These are phyloP conservation scores for Fraxinus pennsylvanica DNA, from an alignment of 257 asterid genomes.

Conservation along the genomic window DNA sequence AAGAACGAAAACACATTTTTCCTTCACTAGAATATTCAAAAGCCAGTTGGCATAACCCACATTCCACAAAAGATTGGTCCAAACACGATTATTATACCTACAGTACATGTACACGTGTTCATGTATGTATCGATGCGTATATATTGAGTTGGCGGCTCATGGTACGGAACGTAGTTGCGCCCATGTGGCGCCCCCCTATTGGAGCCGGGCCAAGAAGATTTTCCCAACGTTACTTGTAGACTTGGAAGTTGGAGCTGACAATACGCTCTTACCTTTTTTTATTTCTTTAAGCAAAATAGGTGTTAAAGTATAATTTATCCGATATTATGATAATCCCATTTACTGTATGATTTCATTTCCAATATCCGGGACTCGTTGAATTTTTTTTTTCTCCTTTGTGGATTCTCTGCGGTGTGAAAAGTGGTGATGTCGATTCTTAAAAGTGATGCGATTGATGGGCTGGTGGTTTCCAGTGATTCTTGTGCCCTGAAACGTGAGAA, in stretches of 20 bases:
- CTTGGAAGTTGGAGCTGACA: neutral
- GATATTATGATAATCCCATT: neutral
- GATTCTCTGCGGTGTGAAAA: conserved; percentile 12
- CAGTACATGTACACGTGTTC: no score
- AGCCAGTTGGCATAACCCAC: no score
- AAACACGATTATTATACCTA: no score
- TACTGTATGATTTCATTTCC: conserved; percentile 13
- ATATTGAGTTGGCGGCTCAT: no score
- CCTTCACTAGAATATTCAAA: no score
- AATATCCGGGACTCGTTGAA: conserved; percentile 17
- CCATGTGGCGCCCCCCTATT: no score
- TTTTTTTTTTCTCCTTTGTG: neutral
- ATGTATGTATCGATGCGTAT: no score
- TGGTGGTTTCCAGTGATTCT: conserved; percentile 22
- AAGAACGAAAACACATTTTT: no score
- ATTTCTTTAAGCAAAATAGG: neutral
- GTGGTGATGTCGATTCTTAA: conserved; percentile 43
- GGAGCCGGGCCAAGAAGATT: no score
- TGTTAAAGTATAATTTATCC: neutral
- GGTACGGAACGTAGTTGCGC: no score
- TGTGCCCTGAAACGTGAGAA: conserved; percentile 37
- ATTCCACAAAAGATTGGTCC: no score
- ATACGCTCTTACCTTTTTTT: neutral
- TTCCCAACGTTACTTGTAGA: no score
- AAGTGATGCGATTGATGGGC: conserved; percentile 33